A percentile compares a stretch with the other conserved stretches of the same genome.
Conservation (phyloP, 2,329 filamentous ascomycete species). For the Epichloe glyceriae region DNA sequence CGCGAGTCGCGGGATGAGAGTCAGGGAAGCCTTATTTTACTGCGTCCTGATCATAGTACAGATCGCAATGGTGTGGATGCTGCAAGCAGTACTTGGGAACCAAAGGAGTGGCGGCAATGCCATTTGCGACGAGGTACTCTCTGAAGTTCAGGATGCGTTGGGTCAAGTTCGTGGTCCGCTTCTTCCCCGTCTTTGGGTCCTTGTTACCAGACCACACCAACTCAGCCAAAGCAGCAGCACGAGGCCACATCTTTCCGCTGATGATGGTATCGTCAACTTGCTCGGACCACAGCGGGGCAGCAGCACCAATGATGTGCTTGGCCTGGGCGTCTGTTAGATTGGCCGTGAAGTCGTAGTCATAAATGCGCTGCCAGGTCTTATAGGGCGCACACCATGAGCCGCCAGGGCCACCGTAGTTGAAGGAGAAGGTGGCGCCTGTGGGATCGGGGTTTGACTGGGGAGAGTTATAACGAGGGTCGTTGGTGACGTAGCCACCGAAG, state of each 20-base stretch:
- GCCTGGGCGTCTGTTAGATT: slow-evolving; percentile 33
- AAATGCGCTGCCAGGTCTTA: slow-evolving; percentile 48
- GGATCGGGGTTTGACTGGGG: slow-evolving; percentile 37
- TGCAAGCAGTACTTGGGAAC: slow-evolving; percentile 45
- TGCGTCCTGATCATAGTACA: slow-evolving; percentile 36
- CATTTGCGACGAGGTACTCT: slow-evolving; percentile 43
- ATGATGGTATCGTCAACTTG: slow-evolving; percentile 40
- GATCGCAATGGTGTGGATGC: slow-evolving; percentile 44
- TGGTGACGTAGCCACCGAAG: slow-evolving; percentile 38
- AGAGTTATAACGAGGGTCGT: slow-evolving; percentile 40
- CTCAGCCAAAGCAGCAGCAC: slow-evolving; percentile 42
- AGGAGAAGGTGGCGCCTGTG: slow-evolving; percentile 23
- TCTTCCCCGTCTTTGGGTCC: slow-evolving; percentile 30
- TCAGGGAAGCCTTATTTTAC: slow-evolving; percentile 7
- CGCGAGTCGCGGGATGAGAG: no score
- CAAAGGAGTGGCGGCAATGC: slow-evolving; percentile 34
- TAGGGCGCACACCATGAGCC: slow-evolving; percentile 47
- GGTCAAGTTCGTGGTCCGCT: slow-evolving; percentile 24
- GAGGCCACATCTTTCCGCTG: slow-evolving; percentile 39
- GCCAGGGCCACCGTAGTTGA: slow-evolving; percentile 40
- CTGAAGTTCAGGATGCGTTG: slow-evolving; percentile 46
- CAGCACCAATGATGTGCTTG: slow-evolving; percentile 36
- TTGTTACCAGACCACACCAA: slow-evolving; percentile 42
- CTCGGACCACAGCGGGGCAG: slow-evolving; percentile 39
- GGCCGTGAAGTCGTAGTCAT: slow-evolving; percentile 41